Base-by-base conservation (phyloP, 306 rosid genomes). In the Aeschynomene evenia region DNA sequence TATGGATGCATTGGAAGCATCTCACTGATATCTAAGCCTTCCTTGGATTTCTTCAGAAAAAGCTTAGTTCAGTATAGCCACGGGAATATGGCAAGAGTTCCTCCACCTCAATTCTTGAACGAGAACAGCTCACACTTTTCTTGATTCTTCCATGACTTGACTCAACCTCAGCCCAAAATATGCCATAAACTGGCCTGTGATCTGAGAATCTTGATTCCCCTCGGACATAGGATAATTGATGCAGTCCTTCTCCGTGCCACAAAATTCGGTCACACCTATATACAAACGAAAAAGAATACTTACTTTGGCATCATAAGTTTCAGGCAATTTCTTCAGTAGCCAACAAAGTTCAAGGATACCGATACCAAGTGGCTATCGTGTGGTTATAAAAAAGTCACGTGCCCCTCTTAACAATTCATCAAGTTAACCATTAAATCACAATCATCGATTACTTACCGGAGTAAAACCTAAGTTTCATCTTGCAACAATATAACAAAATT, bases 161-260 rank as follows among this genome's bases (percentile, higher is more conserved):
- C 76, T 87, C 96, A 58, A 95, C 99, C 85, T 95, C 99, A 1
- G 97, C 97, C 87, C 95, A 95, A 80, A 95, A 95, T 48, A 95
- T 58, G 61, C 92, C 97, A 49, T 86, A 95, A 55, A 95, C 99
- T 0, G 97, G 99, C 71, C 92, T 89, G 66, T 95, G 99, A 79
- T 95, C 99, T 23, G 99, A 95, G 66, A 95, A 95, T 20, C 95
- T 84, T 6, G 99, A 95, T 75, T 91, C 97, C 20, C 99, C 97
- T 0, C 99, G 99, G 34, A 89, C 99, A 11, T 95, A 95, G 11
- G 99, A 89, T 80, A 71, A n/a, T 81, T 95, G 99, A 74, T 86
- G 99, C 37, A 95, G 97, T 15, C 99, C 99, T 84, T 89, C 96
- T 21, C 97, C 99, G 16, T 95, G 66, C 99, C 97, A 95, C 82